A percentile compares a stretch with the other conserved stretches of the same genome.
Evolutionary conservation across 148 eudicot species (phyloP).

Genomic region (Chenopodium berlandieri): DNA sequence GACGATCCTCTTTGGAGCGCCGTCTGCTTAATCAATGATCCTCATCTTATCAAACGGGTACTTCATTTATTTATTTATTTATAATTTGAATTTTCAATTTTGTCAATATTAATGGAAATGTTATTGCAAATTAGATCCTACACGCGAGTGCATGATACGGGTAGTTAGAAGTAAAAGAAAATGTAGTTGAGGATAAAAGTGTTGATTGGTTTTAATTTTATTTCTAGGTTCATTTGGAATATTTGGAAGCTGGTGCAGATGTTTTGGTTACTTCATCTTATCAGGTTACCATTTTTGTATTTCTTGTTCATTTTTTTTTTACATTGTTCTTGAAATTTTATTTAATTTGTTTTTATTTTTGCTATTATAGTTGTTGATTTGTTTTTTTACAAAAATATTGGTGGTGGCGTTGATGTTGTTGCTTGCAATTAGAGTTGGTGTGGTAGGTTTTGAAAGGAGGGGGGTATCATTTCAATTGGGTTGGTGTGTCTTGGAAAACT

Average conservation of each 20-base stretch:
- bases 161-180: too few species aligned
- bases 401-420: neutral
- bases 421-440: neutral
- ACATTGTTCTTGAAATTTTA: neutral
- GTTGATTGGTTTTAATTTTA: neutral
- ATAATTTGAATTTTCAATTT: too few species aligned
- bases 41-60: constrained; percentile 63
- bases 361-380: neutral
- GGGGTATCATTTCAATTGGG: neutral
- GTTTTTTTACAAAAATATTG: neutral
- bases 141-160: too few species aligned
- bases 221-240: constrained; percentile 79
- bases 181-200: too few species aligned
- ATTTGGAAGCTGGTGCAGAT: constrained; percentile 88
- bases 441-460: neutral
- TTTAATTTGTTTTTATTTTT: neutral
- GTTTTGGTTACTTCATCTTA: constrained; percentile 76
- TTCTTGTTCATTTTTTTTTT: neutral
- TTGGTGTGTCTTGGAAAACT: neutral
- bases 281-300: constrained; percentile 50
- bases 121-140: too few species aligned
- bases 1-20: constrained; percentile 85
- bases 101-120: too few species aligned
- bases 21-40: constrained; percentile 61
- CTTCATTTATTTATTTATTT: neutral